Evolutionary conservation across 768 basidiomycete genomes (phyloP).

Genomic region (Terana coerulea): DNA sequence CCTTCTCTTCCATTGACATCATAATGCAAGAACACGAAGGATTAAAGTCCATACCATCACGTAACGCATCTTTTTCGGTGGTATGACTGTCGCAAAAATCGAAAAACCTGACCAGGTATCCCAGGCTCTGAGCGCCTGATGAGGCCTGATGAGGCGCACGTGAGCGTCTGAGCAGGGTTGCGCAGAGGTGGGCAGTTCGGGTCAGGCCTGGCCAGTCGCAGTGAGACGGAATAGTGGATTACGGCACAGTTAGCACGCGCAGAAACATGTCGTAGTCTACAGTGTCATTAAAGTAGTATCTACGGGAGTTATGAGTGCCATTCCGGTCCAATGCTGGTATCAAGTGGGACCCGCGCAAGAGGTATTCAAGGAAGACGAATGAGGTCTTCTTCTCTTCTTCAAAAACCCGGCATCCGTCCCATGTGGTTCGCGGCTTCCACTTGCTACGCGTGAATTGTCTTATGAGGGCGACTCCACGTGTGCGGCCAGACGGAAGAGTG

Average conservation of each 20-base stretch:
- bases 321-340: background rate
- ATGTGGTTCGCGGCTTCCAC: background rate
- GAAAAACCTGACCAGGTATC: background rate
- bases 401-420: background rate
- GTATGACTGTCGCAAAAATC: background rate
- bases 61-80: no score
- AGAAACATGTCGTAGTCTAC: background rate
- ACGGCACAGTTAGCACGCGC: background rate
- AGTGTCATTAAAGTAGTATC: background rate
- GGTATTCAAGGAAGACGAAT: background rate
- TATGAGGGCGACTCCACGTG: background rate
- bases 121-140: background rate
- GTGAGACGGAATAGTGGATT: background rate
- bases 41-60: no score
- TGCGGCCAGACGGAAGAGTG: background rate
- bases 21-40: no score
- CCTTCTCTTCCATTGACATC: no score
- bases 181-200: background rate
- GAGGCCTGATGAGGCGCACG: background rate
- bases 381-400: background rate
- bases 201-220: background rate
- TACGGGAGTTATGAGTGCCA: background rate
- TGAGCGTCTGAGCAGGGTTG: background rate
- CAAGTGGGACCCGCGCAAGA: background rate
- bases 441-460: background rate